Evolutionary conservation across 371 early-diverging fungal species (phyloP), one percentile per base, ranked within the genome.

Genomic region (Parasitella parasitica): DNA sequence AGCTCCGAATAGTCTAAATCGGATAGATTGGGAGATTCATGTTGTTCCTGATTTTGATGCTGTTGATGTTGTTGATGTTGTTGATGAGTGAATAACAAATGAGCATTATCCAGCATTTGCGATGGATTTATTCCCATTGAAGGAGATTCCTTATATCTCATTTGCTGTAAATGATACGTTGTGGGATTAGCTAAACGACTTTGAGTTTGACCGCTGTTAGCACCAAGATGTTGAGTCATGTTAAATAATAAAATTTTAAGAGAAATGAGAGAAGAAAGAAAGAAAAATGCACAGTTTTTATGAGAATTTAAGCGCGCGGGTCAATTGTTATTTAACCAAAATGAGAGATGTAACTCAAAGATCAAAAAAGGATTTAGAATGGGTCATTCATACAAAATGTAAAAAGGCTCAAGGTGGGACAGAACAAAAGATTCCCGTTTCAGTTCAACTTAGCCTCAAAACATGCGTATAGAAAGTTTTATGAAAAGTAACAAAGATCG

Each of bases 1-100:
- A 64, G 46, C 16, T 64, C 65, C 15, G 65, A 59, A 36, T 63
- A 67, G 22, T 67, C 59, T 18, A 67, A 36, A 26, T 67, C 63
- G 6, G 67, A 67, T 2, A 67, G 48, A 48, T 35, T 53, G 4
- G 67, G 62, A 2, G 62, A 67, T 0, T 54, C 62, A 59, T 67
- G 67, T 38, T 39, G 48, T 2, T 58, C 32, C 7, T 60, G 56
- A 24, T 46, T 38, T 18, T 57, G 48, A 0, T 52, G 38, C 36
- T 48, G 50, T 46, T 67, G 67, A 16, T 52, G 55, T 8, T 54
- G 13, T 2, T 61, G 57, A 32, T 50, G 37, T 6, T 56, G 48
- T 8, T 54, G 54, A 28, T 43, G 54, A 37, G 28, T 49, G 39
- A 63, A 54, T 6, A 59, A 34, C 16, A 59, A 34, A 27, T 41